Evolutionary conservation across 768 basidiomycete species (phyloP).

Genomic region (Pluteus cervinus): DNA sequence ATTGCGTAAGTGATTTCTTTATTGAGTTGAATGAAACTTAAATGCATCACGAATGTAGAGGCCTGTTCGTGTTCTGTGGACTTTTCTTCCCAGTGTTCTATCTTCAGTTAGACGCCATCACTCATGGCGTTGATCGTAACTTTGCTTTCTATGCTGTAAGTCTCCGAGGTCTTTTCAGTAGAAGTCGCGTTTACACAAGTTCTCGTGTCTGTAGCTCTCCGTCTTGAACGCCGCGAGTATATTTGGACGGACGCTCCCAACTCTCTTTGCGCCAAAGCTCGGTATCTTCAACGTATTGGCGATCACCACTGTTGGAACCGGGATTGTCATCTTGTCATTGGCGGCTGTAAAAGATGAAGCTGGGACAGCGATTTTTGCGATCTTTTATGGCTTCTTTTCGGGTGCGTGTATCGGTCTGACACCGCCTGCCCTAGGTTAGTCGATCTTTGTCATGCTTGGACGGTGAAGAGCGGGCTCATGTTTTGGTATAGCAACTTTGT

Average conservation of each 20-base stretch:
- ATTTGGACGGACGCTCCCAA: slow-evolving; percentile 44
- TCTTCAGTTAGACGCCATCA: slow-evolving; percentile 41
- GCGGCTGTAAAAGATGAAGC: slow-evolving; percentile 26
- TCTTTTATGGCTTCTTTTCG: slow-evolving; percentile 40
- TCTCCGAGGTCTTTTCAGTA: not conserved
- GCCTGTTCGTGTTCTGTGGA: slow-evolving; percentile 24
- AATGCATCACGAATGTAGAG: slow-evolving; percentile 10
- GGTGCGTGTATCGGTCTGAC: slow-evolving; percentile 31
- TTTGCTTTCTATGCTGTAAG: slow-evolving; percentile 47
- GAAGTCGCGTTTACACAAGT: not conserved
- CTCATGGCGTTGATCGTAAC: slow-evolving; percentile 30
- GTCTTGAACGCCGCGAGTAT: slow-evolving; percentile 48
- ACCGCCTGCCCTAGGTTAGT: slow-evolving; percentile 24
- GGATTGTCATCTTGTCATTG: slow-evolving; percentile 35
- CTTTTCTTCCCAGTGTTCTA: slow-evolving; percentile 44
- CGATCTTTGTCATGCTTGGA: not conserved
- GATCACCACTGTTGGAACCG: slow-evolving; percentile 24
- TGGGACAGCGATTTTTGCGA: slow-evolving; percentile 32
- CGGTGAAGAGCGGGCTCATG: not conserved
- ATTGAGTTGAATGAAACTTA: not conserved
- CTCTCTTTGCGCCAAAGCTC: slow-evolving; percentile 31
- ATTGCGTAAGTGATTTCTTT: slow-evolving; percentile 10
- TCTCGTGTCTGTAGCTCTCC: slow-evolving; percentile 28
- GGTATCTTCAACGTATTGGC: slow-evolving; percentile 40
- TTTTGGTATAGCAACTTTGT: slow-evolving; percentile 21